phyloP scores from a whole-genome alignment of 805 yeast genomes.

The Schwanniomyces sp. region DNA sequence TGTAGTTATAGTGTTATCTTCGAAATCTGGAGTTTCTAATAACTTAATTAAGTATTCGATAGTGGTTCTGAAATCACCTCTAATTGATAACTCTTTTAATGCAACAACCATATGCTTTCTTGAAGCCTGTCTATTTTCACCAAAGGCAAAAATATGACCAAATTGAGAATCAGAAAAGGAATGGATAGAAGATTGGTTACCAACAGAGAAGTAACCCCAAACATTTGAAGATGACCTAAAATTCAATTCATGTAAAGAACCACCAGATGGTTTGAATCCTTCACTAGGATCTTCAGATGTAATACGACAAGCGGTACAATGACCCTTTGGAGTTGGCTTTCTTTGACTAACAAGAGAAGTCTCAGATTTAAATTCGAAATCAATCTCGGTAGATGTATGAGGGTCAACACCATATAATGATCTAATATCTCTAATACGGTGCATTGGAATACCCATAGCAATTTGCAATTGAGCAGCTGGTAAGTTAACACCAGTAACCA shows the following conservation, averaged over 20 bases:
- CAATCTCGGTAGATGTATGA: slow-evolving; percentile 84
- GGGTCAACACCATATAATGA: slow-evolving; percentile 94
- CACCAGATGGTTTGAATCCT: slow-evolving; percentile 98
- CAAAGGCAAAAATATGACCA: slow-evolving; percentile 98
- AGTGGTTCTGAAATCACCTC: slow-evolving; percentile 98
- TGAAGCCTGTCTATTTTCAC: slow-evolving; percentile 96
- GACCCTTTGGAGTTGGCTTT: slow-evolving; percentile 95
- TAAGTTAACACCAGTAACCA: slow-evolving; percentile 97
- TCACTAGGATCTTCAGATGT: slow-evolving; percentile 99
- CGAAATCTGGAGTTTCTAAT: slow-evolving; percentile 94
- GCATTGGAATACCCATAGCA: slow-evolving; percentile 99
- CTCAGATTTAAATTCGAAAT: slow-evolving; percentile 80
- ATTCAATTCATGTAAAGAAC: slow-evolving; percentile 92
- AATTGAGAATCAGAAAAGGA: slow-evolving; percentile 98
- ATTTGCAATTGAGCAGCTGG: slow-evolving; percentile 99
- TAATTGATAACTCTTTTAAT: slow-evolving; percentile 88
- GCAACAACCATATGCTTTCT: slow-evolving; percentile 99
- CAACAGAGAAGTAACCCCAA: slow-evolving; percentile 99
- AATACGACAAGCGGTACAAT: slow-evolving; percentile 98
- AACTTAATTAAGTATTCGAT: slow-evolving; percentile 95
- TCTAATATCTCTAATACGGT: slow-evolving; percentile 91
- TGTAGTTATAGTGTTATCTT: slow-evolving; percentile 93
- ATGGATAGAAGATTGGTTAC: slow-evolving; percentile 95
- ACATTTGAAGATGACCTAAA: slow-evolving; percentile 97
- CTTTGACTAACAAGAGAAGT: slow-evolving; percentile 78